Evolutionary conservation across 2,329 filamentous ascomycete genomes (phyloP), one percentile per base, ranked within the genome.

Genomic region (Colletotrichum tropicale): DNA sequence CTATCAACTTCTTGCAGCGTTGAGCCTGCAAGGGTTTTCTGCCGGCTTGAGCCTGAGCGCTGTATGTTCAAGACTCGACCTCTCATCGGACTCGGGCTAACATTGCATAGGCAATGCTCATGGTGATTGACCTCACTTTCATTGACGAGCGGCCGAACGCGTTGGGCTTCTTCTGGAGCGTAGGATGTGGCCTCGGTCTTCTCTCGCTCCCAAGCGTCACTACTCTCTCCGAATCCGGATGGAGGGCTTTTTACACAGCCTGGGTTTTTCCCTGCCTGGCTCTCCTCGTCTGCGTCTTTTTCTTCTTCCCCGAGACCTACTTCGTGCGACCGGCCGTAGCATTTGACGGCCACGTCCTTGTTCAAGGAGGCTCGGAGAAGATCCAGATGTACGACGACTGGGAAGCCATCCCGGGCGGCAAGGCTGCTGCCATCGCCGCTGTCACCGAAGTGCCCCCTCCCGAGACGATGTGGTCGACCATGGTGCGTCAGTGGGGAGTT

Each of bases 311-410:
- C 1, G 85, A 86, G 62, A 86, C 84, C 2, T 86, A 84, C 76
- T 87, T 86, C 79, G 80, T 84, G 66, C 82, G 85, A 2, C 85
- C 85, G 0, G 82, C 82, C 1, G 81, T 87, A 10, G 85, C 85
- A 8, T 86, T 85, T 55, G 82, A 86, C 74, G 85, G 85, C 3
- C 83, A 83, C 26, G 84, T 86, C 6, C 71, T 86, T 5, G 67
- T 84, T 2, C 85, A 86, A 74, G 82, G 79, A 16, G 82, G 81
- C 4, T 83, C 83, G 1, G 85, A 86, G 75, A 86, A 83, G 70
- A 79, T 86, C 15, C 82, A 80, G 8, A 80, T 86, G 30, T 86
- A 84, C 77, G 77, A 83, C 36, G 81, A 84, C 28, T 80, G 79
- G 75, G 81, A 82, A 4, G 74, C 77, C 4, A 78, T 82, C 3